phyloP scores from a whole-genome alignment of 306 rosid genomes.

The Cercis canadensis region DNA sequence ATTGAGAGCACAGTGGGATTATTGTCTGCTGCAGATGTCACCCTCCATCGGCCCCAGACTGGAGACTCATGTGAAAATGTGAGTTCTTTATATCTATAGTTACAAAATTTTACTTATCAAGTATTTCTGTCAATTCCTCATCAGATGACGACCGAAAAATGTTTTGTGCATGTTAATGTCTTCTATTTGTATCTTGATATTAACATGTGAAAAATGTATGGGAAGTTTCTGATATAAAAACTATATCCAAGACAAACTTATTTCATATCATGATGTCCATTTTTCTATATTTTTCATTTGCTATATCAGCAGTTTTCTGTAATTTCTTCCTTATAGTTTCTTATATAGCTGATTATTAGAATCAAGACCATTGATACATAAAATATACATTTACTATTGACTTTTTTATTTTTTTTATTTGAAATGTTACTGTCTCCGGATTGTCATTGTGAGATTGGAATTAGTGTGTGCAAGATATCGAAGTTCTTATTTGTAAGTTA shows the following conservation, averaged over 20 bases:
- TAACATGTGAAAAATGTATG: background rate
- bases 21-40: slow-evolving; percentile 69
- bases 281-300: background rate
- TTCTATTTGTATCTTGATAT: slow-evolving; percentile 6
- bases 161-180: slow-evolving; percentile 14
- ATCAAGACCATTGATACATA: background rate
- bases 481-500: background rate
- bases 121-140: slow-evolving; percentile 3
- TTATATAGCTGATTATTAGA: background rate
- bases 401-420: background rate
- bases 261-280: slow-evolving; percentile 3
- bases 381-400: background rate
- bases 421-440: no score
- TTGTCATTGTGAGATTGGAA: no score
- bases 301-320: background rate
- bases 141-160: slow-evolving; percentile 19
- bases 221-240: slow-evolving; percentile 1
- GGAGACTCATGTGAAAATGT: slow-evolving; percentile 81
- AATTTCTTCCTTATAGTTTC: background rate
- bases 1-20: slow-evolving; percentile 83
- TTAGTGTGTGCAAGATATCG: no score
- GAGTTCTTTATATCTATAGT: slow-evolving; percentile 47
- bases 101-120: slow-evolving; percentile 1
- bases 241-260: background rate
- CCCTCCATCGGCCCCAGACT: slow-evolving; percentile 62